These are phyloP conservation scores for Aureoboletus auriporus DNA, from an alignment of 768 basidiomycete genomes.

Conservation along the genomic window DNA sequence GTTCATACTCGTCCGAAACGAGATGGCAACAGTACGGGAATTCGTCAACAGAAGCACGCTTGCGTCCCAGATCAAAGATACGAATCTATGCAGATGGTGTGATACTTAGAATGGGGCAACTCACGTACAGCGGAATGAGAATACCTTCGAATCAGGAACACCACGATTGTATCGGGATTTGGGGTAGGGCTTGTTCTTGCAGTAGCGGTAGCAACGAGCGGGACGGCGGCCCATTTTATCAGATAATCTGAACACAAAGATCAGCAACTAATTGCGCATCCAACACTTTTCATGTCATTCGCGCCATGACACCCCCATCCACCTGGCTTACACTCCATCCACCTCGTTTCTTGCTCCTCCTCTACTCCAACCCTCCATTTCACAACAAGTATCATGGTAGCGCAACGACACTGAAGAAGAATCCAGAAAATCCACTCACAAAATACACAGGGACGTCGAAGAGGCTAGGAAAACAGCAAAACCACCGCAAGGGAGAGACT, in stretches of 20 bases:
- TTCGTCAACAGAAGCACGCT: slow-evolving; percentile 94
- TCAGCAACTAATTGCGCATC: slow-evolving; percentile 3
- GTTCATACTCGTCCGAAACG: slow-evolving; percentile 98
- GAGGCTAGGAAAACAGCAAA: neutral
- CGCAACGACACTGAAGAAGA: neutral
- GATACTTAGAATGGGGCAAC: neutral
- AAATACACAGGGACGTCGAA: slow-evolving; percentile 16
- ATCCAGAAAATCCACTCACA: slow-evolving; percentile 14
- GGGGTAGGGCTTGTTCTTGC: slow-evolving; percentile 99
- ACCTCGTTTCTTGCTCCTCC: neutral
- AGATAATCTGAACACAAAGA: slow-evolving; percentile 9
- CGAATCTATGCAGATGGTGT: slow-evolving; percentile 61
- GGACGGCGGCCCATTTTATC: slow-evolving; percentile 89
- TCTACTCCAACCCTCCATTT: neutral
- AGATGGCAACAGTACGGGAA: slow-evolving; percentile 97
- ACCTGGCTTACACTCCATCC: slow-evolving; percentile 10
- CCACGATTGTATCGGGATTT: slow-evolving; percentile 96
- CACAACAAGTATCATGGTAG: neutral
- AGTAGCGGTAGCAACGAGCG: slow-evolving; percentile 97
- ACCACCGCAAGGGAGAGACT: neutral
- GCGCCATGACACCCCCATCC: slow-evolving; percentile 7
- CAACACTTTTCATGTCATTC: too few relatives aligned
- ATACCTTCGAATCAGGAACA: slow-evolving; percentile 92
- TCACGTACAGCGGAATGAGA: slow-evolving; percentile 8
- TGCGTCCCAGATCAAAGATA: slow-evolving; percentile 94